Percentiles rank a stretch among this genome's conserved stretches.
Conservation (phyloP, 768 basidiomycete genomes). For the Hericium coralloides region DNA sequence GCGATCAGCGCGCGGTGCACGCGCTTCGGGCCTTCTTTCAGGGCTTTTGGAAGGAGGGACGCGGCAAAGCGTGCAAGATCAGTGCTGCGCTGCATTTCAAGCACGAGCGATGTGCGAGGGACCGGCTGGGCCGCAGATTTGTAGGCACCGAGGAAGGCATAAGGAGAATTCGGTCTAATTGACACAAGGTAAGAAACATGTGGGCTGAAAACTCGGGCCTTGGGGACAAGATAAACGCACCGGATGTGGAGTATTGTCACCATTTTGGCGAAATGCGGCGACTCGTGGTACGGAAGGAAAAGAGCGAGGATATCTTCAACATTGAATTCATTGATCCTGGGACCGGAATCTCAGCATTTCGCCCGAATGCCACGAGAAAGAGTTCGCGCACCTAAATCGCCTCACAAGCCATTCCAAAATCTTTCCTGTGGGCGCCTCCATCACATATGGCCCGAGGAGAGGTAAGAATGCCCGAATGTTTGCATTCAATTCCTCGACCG, state of each 20-base stretch:
- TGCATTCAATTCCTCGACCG: slow-evolving; percentile 53
- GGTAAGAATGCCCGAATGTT: slow-evolving; percentile 54
- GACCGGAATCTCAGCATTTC: background rate
- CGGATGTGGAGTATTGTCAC: slow-evolving; percentile 74
- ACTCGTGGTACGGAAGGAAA: slow-evolving; percentile 93
- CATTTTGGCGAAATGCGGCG: slow-evolving; percentile 91
- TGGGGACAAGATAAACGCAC: slow-evolving; percentile 29
- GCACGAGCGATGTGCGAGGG: slow-evolving; percentile 64
- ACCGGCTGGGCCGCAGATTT: slow-evolving; percentile 71
- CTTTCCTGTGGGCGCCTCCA: slow-evolving; percentile 74
- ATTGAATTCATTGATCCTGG: slow-evolving; percentile 90
- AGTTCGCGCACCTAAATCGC: slow-evolving; percentile 65
- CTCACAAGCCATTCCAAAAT: slow-evolving; percentile 92
- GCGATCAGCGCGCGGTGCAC: slow-evolving; percentile 30
- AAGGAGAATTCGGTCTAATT: slow-evolving; percentile 47
- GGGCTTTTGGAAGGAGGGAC: slow-evolving; percentile 50
- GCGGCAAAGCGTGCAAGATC: slow-evolving; percentile 69
- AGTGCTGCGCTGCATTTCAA: slow-evolving; percentile 62
- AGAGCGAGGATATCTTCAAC: slow-evolving; percentile 64
- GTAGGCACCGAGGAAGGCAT: slow-evolving; percentile 65
- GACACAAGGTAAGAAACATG: background rate
- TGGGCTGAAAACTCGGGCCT: background rate
- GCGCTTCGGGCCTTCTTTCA: slow-evolving; percentile 48
- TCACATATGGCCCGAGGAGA: slow-evolving; percentile 70
- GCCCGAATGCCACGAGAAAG: background rate